These are phyloP conservation scores for Hortaea werneckii DNA, from an alignment of 2,329 filamentous ascomycete species.

Conservation along the genomic window DNA sequence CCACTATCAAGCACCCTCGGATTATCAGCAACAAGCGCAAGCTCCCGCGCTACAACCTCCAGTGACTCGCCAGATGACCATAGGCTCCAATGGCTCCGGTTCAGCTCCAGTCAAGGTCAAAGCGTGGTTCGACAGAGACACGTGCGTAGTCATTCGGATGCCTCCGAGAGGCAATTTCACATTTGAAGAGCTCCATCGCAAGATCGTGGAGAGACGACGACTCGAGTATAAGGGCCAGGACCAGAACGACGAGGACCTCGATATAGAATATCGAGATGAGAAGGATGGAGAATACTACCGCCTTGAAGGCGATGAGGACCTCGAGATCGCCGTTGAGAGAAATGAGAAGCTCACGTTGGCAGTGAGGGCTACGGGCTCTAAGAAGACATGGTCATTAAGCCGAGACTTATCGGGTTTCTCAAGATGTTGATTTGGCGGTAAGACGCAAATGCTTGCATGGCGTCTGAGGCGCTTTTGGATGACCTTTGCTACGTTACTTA, in stretches of 20 bases:
- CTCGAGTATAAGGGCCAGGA: constrained; percentile 39
- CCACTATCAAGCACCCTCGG: constrained; percentile 19
- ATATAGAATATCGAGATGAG: constrained; percentile 81
- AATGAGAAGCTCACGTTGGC: constrained; percentile 76
- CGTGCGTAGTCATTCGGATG: constrained; percentile 84
- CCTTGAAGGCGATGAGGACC: constrained; percentile 68
- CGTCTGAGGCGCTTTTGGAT: no score
- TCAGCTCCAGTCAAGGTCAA: constrained; percentile 67
- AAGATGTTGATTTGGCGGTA: no score
- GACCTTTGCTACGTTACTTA: no score
- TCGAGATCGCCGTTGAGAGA: constrained; percentile 68
- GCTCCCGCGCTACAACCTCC: constrained; percentile 1
- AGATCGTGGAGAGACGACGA: constrained; percentile 75
- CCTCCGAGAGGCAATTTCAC: constrained; percentile 58
- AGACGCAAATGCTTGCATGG: no score
- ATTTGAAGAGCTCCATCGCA: constrained; percentile 69
- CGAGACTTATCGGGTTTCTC: no score
- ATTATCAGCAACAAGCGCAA: constrained; percentile 11
- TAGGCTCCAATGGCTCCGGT: constrained; percentile 33
- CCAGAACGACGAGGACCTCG: constrained; percentile 44
- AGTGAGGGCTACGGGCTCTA: constrained; percentile 24
- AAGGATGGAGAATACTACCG: constrained; percentile 62
- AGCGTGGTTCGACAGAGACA: constrained; percentile 75
- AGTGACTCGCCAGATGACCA: constrained; percentile 6
- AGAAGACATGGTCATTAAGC: background rate